A percentile compares a stretch with the other conserved stretches of the same genome.
Conservation (phyloP, 441 rosid genomes). For the Euphorbia corollata region DNA sequence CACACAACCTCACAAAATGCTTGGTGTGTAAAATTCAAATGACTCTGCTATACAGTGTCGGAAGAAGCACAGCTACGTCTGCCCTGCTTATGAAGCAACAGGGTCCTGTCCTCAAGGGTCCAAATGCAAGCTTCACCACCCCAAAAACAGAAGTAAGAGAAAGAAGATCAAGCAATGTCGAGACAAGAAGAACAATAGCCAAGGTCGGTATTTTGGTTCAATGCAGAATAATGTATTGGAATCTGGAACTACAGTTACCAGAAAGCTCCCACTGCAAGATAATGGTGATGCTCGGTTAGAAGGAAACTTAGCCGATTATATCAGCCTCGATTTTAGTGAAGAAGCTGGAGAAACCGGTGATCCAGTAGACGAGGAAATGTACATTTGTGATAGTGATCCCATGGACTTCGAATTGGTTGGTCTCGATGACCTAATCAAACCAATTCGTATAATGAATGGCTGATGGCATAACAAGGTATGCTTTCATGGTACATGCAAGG, state of each 20-base stretch:
- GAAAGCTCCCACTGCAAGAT: constrained; percentile 23
- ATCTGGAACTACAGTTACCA: constrained; percentile 27
- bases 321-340: constrained; percentile 44
- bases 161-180: constrained; percentile 55
- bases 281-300: constrained; percentile 21
- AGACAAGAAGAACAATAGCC: constrained; percentile 18
- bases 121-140: constrained; percentile 93
- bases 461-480: background rate
- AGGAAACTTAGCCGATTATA: constrained; percentile 40
- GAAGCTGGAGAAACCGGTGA: constrained; percentile 36
- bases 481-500: background rate
- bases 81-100: constrained; percentile 68
- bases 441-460: constrained; percentile 54
- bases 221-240: constrained; percentile 17
- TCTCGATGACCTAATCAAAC: constrained; percentile 48
- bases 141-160: constrained; percentile 52
- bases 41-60: constrained; percentile 66
- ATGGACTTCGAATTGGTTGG: constrained; percentile 30
- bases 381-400: constrained; percentile 29
- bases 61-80: constrained; percentile 87
- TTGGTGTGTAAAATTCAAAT: constrained; percentile 30
- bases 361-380: constrained; percentile 22
- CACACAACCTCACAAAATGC: constrained; percentile 22
- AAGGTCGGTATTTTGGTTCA: constrained; percentile 65
- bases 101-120: constrained; percentile 76